phyloP scores from a whole-genome alignment of 2,329 filamentous ascomycete genomes.

The Malbranchea zuffiana region DNA sequence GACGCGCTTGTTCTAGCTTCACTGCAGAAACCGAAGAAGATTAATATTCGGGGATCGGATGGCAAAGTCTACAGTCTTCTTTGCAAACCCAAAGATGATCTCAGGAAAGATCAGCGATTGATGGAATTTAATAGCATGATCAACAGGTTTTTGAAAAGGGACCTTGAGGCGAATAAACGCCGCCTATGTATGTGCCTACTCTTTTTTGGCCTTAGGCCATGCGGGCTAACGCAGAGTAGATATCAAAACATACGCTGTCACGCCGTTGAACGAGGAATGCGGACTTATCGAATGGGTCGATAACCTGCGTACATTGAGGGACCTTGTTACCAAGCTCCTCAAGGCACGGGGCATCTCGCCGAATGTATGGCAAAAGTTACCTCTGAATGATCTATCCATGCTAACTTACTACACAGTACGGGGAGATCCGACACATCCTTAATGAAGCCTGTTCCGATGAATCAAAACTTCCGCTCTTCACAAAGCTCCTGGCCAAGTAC shows the following conservation, averaged over 20 bases:
- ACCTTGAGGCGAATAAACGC: slow-evolving; percentile 79
- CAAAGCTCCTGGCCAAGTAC: slow-evolving; percentile 42
- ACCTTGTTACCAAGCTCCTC: slow-evolving; percentile 74
- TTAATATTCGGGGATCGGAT: slow-evolving; percentile 80
- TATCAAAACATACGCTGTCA: slow-evolving; percentile 95
- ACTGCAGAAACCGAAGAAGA: slow-evolving; percentile 79
- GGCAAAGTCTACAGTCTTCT: slow-evolving; percentile 80
- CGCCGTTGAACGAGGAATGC: slow-evolving; percentile 92
- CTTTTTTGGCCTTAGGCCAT: not conserved
- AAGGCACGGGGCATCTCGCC: slow-evolving; percentile 56
- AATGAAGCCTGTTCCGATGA: slow-evolving; percentile 54
- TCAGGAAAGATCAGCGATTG: slow-evolving; percentile 90
- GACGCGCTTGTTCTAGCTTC: slow-evolving; percentile 85
- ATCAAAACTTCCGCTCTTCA: slow-evolving; percentile 61
- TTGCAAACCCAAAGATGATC: slow-evolving; percentile 95
- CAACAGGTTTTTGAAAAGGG: slow-evolving; percentile 83
- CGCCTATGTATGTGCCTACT: slow-evolving; percentile 51
- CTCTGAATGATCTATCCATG: slow-evolving; percentile 15
- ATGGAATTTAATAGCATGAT: slow-evolving; percentile 99
- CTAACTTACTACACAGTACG: slow-evolving; percentile 47
- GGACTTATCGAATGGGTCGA: slow-evolving; percentile 98
- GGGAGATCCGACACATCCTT: slow-evolving; percentile 48
- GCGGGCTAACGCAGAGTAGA: slow-evolving; percentile 31
- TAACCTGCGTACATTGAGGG: slow-evolving; percentile 83
- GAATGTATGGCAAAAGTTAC: slow-evolving; percentile 36